A percentile compares a stretch with the other conserved stretches of the same genome.
These are phyloP conservation scores for Fusarium musae DNA, from an alignment of 2,329 filamentous ascomycete species.

Conservation along the genomic window DNA sequence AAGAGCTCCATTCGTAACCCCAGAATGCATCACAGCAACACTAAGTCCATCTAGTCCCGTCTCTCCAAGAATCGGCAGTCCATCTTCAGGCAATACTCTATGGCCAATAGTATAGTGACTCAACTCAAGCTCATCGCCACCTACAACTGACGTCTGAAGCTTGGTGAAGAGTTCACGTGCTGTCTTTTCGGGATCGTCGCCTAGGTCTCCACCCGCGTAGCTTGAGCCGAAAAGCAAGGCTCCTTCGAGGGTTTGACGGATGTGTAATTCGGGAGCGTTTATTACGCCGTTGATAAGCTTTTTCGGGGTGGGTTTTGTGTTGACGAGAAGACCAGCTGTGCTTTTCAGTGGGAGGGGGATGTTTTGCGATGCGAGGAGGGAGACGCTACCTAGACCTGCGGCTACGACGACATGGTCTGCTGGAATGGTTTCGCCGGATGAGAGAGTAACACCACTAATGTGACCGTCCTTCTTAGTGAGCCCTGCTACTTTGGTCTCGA, in stretches of 20 bases:
- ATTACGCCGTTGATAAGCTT: constrained; percentile 1
- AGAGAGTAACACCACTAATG: constrained; percentile 2
- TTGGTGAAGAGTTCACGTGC: constrained; percentile 10
- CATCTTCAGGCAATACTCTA: constrained; percentile 2
- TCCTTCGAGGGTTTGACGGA: constrained; percentile 14
- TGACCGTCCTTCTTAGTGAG: neutral
- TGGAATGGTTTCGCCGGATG: neutral
- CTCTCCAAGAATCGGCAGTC: constrained; percentile 17
- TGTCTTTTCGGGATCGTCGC: constrained; percentile 16
- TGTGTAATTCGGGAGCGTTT: constrained; percentile 2
- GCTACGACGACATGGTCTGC: constrained; percentile 19
- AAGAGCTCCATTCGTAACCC: constrained; percentile 21
- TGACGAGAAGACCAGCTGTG: constrained; percentile 11
- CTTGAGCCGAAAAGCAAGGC: neutral
- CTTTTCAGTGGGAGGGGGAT: neutral
- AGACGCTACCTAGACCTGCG: constrained; percentile 16
- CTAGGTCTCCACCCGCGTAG: constrained; percentile 1
- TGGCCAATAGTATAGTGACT: constrained; percentile 18
- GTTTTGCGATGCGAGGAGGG: constrained; percentile 8
- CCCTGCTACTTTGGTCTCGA: neutral
- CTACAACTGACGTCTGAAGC: neutral
- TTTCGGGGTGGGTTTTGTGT: constrained; percentile 7
- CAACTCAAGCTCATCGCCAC: constrained; percentile 3
- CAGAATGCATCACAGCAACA: constrained; percentile 27
- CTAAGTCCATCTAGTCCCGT: constrained; percentile 5